Conservation (phyloP, 23 red algal genomes). For the Agarophyton chilense region DNA sequence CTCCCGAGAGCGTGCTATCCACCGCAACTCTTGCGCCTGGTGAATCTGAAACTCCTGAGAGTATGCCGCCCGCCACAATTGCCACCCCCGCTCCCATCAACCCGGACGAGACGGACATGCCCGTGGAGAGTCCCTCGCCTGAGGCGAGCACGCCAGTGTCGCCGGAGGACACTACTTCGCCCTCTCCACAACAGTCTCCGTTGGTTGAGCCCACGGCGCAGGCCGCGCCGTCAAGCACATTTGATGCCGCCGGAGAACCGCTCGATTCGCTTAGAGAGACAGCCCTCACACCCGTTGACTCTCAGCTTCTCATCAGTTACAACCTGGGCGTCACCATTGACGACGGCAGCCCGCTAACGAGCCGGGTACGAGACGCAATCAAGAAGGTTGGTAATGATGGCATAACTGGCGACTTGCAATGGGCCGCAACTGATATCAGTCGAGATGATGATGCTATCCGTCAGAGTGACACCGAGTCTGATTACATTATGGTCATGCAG, state of each 20-base stretch:
- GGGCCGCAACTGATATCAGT: neutral
- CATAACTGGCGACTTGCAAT: neutral
- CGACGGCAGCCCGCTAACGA: neutral
- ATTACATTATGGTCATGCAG: slow-evolving; percentile 40
- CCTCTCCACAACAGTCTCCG: neutral
- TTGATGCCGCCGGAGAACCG: neutral
- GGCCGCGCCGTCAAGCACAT: neutral
- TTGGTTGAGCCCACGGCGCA: neutral
- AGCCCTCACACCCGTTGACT: neutral
- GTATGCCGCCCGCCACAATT: neutral
- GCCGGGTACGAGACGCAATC: neutral
- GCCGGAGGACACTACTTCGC: neutral
- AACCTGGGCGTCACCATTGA: neutral
- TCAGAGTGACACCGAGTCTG: neutral
- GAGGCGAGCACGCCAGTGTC: neutral
- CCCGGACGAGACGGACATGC: neutral
- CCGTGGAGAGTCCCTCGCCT: neutral
- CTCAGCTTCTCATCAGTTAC: neutral
- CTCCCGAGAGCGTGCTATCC: too few species aligned
- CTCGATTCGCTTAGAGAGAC: neutral
- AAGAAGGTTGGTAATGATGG: neutral
- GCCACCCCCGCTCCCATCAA: neutral
- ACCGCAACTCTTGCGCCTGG: too few species aligned
- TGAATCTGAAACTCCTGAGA: neutral
- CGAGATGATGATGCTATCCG: neutral